Conservation (phyloP, 805 yeast species). For the Kodamaea leandrae region DNA sequence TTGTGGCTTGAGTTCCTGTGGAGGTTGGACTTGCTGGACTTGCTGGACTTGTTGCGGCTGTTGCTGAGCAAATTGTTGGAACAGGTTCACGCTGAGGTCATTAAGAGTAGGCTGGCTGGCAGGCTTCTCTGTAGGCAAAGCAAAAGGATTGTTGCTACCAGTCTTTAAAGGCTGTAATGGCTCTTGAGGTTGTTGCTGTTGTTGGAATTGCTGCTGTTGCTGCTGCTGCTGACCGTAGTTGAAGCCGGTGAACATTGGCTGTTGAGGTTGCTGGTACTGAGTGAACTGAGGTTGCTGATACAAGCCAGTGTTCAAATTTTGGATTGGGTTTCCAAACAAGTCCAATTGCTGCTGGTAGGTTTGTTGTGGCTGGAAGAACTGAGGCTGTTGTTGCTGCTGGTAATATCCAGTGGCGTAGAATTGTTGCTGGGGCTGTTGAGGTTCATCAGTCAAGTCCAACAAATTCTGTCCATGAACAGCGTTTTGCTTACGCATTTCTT, state of each 20-base stretch:
- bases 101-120: constrained; percentile 21
- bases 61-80: constrained; percentile 25
- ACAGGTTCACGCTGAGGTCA: constrained; percentile 30
- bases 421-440: constrained; percentile 32
- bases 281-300: constrained; percentile 2
- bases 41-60: constrained; percentile 27
- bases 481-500: constrained; percentile 55
- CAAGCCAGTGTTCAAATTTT: constrained; percentile 33
- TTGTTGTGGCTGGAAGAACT: constrained; percentile 8
- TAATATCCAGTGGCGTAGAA: constrained; percentile 27
- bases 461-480: constrained; percentile 45
- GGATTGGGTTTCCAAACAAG: constrained; percentile 61
- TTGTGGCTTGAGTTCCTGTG: constrained; percentile 26
- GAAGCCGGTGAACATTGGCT: constrained; percentile 28
- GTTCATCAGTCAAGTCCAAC: constrained; percentile 50
- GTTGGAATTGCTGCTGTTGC: constrained; percentile 17
- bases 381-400: constrained; percentile 22
- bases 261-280: constrained; percentile 27
- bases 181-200: constrained; percentile 29
- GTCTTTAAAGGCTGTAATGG: constrained; percentile 56
- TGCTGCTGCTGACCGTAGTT: constrained; percentile 32
- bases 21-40: constrained; percentile 12
- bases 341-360: constrained; percentile 45
- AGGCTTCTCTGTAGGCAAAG: constrained; percentile 33
- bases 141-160: constrained; percentile 80